Evolutionary conservation across 495 filamentous ascomycete species (phyloP).

Genomic region (Penicillium atrosanguineum): DNA sequence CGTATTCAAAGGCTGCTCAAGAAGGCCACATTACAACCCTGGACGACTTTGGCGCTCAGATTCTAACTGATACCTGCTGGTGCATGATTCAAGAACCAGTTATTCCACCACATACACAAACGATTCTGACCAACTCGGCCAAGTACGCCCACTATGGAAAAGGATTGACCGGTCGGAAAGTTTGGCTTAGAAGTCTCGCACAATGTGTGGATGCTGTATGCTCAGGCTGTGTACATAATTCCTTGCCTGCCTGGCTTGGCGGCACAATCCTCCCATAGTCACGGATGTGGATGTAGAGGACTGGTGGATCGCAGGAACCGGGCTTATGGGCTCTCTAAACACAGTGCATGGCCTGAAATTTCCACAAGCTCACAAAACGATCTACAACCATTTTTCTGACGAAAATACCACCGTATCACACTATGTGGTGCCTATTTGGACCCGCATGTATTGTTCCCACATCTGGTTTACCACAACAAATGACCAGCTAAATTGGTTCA

Average conservation of each 20-base stretch:
- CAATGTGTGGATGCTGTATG: conserved; percentile 21
- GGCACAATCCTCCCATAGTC: not conserved
- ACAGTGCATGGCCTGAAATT: not conserved
- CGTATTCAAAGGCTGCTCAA: conserved; percentile 14
- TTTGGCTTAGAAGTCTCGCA: conserved; percentile 23
- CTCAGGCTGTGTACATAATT: not conserved
- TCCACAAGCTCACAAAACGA: not conserved
- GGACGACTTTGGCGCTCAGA: conserved; percentile 22
- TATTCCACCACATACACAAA: conserved; percentile 9
- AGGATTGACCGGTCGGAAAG: conserved; percentile 14
- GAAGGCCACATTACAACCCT: conserved; percentile 9
- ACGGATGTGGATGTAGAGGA: not conserved
- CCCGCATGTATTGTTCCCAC: too few relatives aligned
- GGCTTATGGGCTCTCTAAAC: not conserved
- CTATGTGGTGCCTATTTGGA: not conserved
- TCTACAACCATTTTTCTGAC: not conserved
- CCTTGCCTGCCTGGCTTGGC: not conserved
- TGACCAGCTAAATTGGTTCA: too few relatives aligned
- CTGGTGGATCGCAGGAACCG: not conserved
- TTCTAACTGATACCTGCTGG: conserved; percentile 34
- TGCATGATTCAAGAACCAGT: conserved; percentile 29
- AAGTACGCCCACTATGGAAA: conserved; percentile 30
- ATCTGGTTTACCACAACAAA: too few relatives aligned
- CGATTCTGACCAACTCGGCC: conserved; percentile 30
- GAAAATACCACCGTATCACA: not conserved